These are phyloP conservation scores for Lentinula sp. DNA, from an alignment of 768 basidiomycete species.

Conservation along the genomic window DNA sequence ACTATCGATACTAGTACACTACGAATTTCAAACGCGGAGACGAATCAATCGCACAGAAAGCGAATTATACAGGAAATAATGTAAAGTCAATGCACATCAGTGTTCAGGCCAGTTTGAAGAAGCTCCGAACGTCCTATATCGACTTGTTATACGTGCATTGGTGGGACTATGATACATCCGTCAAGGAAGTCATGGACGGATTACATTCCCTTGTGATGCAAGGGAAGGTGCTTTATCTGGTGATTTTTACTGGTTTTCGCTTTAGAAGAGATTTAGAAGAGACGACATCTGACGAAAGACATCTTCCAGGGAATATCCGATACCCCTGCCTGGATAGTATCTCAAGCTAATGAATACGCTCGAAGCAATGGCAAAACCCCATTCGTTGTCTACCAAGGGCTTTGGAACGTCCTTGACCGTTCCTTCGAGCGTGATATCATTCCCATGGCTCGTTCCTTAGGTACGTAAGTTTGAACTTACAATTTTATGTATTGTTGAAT, in stretches of 20 bases:
- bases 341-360: constrained; percentile 36
- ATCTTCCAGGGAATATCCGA: constrained; percentile 28
- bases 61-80: constrained; percentile 42
- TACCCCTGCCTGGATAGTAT: constrained; percentile 33
- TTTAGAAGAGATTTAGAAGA: too few relatives aligned
- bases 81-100: constrained; percentile 32
- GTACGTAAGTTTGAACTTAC: constrained; percentile 14
- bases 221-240: constrained; percentile 37
- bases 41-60: constrained; percentile 21
- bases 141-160: constrained; percentile 40
- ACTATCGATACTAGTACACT: constrained; percentile 18
- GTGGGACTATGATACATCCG: constrained; percentile 38
- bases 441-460: constrained; percentile 23
- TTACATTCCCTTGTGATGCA: constrained; percentile 37
- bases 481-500: too few relatives aligned
- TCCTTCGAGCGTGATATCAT: constrained; percentile 40
- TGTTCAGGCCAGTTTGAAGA: constrained; percentile 11
- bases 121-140: constrained; percentile 35
- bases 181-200: constrained; percentile 16
- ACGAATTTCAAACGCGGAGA: constrained; percentile 24
- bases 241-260: neutral
- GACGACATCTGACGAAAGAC: neutral
- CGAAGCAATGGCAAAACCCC: constrained; percentile 32
- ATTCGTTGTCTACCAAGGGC: constrained; percentile 41
- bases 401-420: constrained; percentile 27